Evolutionary conservation across 2,329 filamentous ascomycete species (phyloP).

Genomic region (Rhinocladiella similis): DNA sequence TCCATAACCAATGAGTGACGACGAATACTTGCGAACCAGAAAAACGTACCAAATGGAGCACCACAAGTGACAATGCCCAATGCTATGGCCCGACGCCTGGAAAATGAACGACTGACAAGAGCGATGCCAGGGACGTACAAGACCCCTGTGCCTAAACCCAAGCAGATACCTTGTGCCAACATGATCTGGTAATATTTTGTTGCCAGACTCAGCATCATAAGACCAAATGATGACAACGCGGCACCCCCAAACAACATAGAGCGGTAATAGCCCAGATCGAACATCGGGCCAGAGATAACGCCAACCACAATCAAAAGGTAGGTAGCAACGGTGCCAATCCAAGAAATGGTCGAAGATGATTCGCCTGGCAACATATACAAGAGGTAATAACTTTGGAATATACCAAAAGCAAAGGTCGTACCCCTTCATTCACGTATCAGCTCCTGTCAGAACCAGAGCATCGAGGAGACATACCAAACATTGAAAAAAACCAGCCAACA

Average conservation of each 20-base stretch:
- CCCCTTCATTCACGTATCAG: conserved; percentile 17
- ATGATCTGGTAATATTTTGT: conserved; percentile 83
- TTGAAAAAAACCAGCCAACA: conserved; percentile 76
- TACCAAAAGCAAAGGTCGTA: conserved; percentile 48
- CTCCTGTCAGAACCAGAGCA: conserved; percentile 39
- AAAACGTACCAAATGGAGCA: conserved; percentile 61
- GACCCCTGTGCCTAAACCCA: conserved; percentile 72
- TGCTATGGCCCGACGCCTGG: conserved; percentile 24
- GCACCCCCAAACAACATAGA: conserved; percentile 71
- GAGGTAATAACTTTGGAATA: conserved; percentile 77
- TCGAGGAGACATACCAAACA: conserved; percentile 73
- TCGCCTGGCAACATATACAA: conserved; percentile 70
- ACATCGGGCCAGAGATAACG: conserved; percentile 82
- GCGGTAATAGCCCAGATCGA: conserved; percentile 79
- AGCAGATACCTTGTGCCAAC: conserved; percentile 73
- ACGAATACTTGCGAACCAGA: conserved; percentile 46
- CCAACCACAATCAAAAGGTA: conserved; percentile 83
- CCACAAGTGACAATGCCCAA: conserved; percentile 33
- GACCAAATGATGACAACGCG: conserved; percentile 59
- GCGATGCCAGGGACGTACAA: conserved; percentile 78
- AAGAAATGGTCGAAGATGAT: conserved; percentile 71
- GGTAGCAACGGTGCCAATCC: conserved; percentile 83
- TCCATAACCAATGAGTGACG: conserved; percentile 34
- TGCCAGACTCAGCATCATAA: conserved; percentile 72
- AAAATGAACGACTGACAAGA: conserved; percentile 27